Conservation (phyloP, 2,329 filamentous ascomycete species). For the Fonsecaea nubica region DNA sequence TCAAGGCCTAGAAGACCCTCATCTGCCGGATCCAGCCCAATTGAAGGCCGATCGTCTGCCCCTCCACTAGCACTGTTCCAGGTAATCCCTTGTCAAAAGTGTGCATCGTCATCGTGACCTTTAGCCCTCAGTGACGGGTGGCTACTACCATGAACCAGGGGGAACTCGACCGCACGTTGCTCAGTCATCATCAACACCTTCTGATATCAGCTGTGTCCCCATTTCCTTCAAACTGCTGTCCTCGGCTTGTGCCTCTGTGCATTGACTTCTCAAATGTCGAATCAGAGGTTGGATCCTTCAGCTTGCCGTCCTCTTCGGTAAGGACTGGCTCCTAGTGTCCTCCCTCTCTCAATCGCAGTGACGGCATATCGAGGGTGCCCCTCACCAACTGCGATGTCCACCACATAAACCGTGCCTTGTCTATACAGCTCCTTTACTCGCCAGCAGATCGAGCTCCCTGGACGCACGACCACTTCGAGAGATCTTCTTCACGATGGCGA, state of each 20-base stretch:
- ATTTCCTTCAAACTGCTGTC: slow-evolving; percentile 8
- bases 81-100: not conserved
- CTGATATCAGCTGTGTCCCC: slow-evolving; percentile 18
- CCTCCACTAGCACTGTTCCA: slow-evolving; percentile 12
- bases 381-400: slow-evolving; percentile 21
- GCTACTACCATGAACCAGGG: slow-evolving; percentile 11
- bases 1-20: not conserved
- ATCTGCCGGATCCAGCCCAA: not conserved
- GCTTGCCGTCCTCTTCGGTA: slow-evolving; percentile 15
- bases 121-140: not conserved
- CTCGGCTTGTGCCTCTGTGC: not conserved
- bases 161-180: slow-evolving; percentile 18
- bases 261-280: slow-evolving; percentile 3
- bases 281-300: slow-evolving; percentile 16
- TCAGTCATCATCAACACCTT: slow-evolving; percentile 32
- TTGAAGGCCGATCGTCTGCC: not conserved
- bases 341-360: not conserved
- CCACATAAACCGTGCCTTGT: slow-evolving; percentile 5
- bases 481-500: slow-evolving; percentile 53
- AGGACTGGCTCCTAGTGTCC: not conserved
- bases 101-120: slow-evolving; percentile 11
- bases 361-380: slow-evolving; percentile 4
- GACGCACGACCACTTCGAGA: not conserved
- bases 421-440: not conserved
- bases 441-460: not conserved